Evolutionary conservation across 1,139 yeast species (phyloP).

Genomic region (Geotrichum bryndzae): DNA sequence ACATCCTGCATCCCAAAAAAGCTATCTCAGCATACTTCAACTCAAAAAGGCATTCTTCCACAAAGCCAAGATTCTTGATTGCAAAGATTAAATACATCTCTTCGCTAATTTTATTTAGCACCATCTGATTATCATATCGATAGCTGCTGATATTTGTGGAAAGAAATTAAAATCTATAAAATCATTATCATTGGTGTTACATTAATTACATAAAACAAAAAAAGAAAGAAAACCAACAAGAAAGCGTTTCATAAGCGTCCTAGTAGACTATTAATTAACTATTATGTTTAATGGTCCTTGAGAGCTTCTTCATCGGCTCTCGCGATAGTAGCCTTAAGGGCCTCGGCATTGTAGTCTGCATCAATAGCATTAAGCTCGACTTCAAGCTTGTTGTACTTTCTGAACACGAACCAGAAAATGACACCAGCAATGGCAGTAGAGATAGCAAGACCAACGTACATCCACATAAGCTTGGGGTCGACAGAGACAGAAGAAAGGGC

Average conservation of each 20-base stretch:
- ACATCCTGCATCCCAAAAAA: too few relatives aligned
- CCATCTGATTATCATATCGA: too few relatives aligned
- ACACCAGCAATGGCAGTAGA: slow-evolving; percentile 56
- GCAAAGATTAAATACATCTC: too few relatives aligned
- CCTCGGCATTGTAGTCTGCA: slow-evolving; percentile 26
- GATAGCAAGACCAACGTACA: slow-evolving; percentile 56
- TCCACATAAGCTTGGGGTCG: slow-evolving; percentile 66
- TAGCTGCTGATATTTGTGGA: too few relatives aligned
- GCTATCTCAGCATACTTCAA: too few relatives aligned
- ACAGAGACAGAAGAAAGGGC: slow-evolving; percentile 61
- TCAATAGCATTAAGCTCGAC: slow-evolving; percentile 58
- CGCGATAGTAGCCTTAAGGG: not conserved
- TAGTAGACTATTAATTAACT: not conserved
- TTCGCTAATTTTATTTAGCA: too few relatives aligned
- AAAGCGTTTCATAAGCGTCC: not conserved
- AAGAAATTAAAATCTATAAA: slow-evolving; percentile 16
- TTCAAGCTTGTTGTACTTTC: slow-evolving; percentile 51
- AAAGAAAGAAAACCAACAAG: not conserved
- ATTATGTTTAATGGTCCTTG: slow-evolving; percentile 3
- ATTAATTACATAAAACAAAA: not conserved
- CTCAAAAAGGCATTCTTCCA: too few relatives aligned
- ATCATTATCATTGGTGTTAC: not conserved
- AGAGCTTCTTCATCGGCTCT: slow-evolving; percentile 4
- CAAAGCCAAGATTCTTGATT: too few relatives aligned
- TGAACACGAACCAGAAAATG: slow-evolving; percentile 57